These are phyloP conservation scores for Claviceps maximensis DNA, from an alignment of 2,329 filamentous ascomycete species.

Conservation along the genomic window DNA sequence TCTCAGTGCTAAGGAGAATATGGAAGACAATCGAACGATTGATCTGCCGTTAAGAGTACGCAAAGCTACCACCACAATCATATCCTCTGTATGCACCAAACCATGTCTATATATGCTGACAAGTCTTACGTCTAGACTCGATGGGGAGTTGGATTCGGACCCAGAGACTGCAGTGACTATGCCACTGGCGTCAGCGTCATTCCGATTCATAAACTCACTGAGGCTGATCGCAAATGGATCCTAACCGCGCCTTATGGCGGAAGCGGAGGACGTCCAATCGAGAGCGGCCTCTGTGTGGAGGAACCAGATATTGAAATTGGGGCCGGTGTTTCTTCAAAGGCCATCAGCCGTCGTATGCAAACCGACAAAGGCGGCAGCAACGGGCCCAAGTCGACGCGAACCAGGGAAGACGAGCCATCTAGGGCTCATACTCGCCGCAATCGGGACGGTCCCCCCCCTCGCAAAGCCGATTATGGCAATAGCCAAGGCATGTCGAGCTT, in stretches of 20 bases:
- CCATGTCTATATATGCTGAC: constrained; percentile 1
- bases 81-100: not conserved
- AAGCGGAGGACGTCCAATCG: constrained; percentile 70
- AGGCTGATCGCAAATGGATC: constrained; percentile 96
- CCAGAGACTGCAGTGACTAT: constrained; percentile 95
- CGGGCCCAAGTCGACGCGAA: constrained; percentile 49
- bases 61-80: constrained; percentile 7
- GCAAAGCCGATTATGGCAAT: constrained; percentile 11
- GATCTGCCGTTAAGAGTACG: constrained; percentile 62
- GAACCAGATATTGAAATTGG: constrained; percentile 98
- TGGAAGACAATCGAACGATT: constrained; percentile 65
- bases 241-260: constrained; percentile 86
- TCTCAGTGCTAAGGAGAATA: constrained; percentile 68
- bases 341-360: constrained; percentile 55
- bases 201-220: constrained; percentile 81
- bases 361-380: constrained; percentile 53
- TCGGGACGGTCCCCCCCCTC: constrained; percentile 4
- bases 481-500: constrained; percentile 16
- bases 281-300: constrained; percentile 77
- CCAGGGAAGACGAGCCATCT: constrained; percentile 22
- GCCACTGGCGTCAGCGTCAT: constrained; percentile 84
- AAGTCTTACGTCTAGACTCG: constrained; percentile 48
- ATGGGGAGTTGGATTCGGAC: constrained; percentile 96
- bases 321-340: constrained; percentile 92
- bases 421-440: constrained; percentile 18